These are phyloP conservation scores for Claviceps sp. DNA, from an alignment of 2,329 filamentous ascomycete genomes.

Conservation along the genomic window DNA sequence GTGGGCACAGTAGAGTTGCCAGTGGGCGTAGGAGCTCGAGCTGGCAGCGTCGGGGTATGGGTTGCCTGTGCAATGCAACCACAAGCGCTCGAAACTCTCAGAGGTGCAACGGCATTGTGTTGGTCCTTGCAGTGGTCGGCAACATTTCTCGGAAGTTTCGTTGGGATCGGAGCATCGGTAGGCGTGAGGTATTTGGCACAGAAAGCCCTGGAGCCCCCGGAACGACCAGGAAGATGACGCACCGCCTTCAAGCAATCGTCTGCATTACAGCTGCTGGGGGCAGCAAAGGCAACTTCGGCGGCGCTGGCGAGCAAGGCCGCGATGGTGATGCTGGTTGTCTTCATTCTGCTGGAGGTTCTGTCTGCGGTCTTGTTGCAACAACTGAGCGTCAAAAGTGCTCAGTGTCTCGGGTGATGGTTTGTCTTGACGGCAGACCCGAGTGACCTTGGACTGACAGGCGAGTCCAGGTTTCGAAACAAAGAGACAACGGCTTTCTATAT, in stretches of 20 bases:
- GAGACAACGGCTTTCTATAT: background rate
- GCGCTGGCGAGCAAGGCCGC: constrained; percentile 1
- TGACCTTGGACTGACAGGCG: background rate
- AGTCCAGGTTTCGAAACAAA: too few relatives aligned
- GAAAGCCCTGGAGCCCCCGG: background rate
- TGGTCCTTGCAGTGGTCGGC: background rate
- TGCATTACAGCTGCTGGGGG: constrained; percentile 15
- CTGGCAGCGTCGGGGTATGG: too few relatives aligned
- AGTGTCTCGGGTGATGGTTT: background rate
- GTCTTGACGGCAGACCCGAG: background rate
- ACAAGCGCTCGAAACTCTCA: background rate
- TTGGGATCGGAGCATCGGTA: constrained; percentile 10
- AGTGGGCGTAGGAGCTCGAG: too few relatives aligned
- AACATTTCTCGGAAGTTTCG: background rate
- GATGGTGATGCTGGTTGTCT: background rate
- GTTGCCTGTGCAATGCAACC: background rate
- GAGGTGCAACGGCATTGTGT: background rate
- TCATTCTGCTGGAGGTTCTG: background rate
- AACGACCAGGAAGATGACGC: background rate
- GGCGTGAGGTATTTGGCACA: background rate
- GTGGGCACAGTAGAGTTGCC: too few relatives aligned
- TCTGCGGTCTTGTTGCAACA: background rate
- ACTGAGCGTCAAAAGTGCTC: background rate
- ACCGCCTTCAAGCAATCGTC: constrained; percentile 24
- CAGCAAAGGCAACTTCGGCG: constrained; percentile 1